phyloP scores from a whole-genome alignment of 1,284 basidiomycete genomes.

The Ganoderma multipileum region DNA sequence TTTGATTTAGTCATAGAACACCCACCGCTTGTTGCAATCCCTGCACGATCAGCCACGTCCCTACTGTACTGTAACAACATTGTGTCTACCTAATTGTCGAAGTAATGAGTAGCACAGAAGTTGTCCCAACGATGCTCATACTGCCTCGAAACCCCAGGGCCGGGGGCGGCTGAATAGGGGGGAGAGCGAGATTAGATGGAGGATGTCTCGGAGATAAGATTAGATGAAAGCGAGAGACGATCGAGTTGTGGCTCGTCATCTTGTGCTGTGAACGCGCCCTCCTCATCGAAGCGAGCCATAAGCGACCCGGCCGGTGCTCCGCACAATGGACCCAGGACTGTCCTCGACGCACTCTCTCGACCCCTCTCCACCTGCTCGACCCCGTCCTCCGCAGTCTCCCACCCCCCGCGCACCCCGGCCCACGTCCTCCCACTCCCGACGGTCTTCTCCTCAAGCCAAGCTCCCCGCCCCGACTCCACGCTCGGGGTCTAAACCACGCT shows the following conservation, averaged over 20 bases:
- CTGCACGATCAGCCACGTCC: neutral
- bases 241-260: constrained; percentile 11
- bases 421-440: constrained; percentile 14
- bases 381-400: constrained; percentile 14
- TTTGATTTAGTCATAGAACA: neutral
- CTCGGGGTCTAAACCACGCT: constrained; percentile 21
- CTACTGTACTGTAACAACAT: neutral
- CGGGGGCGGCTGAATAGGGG: neutral
- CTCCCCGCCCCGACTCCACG: constrained; percentile 29
- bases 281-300: constrained; percentile 28
- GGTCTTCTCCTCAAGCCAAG: constrained; percentile 24
- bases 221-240: constrained; percentile 1
- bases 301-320: constrained; percentile 27
- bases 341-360: constrained; percentile 22
- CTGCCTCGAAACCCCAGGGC: too few relatives aligned
- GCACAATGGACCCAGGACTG: constrained; percentile 28
- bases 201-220: constrained; percentile 28
- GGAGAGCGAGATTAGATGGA: neutral
- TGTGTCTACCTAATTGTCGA: neutral
- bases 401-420: constrained; percentile 16
- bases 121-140: neutral
- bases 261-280: constrained; percentile 30
- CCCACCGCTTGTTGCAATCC: neutral
- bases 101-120: neutral
- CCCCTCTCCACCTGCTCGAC: constrained; percentile 18